phyloP scores from a whole-genome alignment of 805 yeast species.

The Pichia rugopelliculosa region DNA sequence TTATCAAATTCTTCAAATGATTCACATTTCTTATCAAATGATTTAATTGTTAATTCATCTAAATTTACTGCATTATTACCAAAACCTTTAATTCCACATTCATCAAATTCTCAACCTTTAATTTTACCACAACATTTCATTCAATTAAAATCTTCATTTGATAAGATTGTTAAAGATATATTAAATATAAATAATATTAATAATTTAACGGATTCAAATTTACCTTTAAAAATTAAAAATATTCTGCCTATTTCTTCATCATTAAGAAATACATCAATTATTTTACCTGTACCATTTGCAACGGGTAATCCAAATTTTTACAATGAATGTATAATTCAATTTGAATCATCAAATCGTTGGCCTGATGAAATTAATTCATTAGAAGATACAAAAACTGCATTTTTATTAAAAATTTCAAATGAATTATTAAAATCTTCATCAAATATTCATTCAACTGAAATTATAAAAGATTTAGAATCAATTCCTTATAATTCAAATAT shows the following conservation, averaged over 20 bases:
- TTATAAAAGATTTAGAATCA: slow-evolving; percentile 56
- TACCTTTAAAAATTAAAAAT: slow-evolving; percentile 69
- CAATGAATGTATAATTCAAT: slow-evolving; percentile 75
- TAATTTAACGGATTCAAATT: slow-evolving; percentile 14
- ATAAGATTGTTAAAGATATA: slow-evolving; percentile 37
- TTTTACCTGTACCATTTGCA: slow-evolving; percentile 80
- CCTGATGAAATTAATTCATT: slow-evolving; percentile 84
- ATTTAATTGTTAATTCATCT: slow-evolving; percentile 32
- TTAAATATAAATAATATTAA: slow-evolving; percentile 28
- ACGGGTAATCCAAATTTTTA: slow-evolving; percentile 67
- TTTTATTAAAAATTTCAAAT: slow-evolving; percentile 60
- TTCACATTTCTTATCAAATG: slow-evolving; percentile 30
- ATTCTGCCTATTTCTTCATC: slow-evolving; percentile 69
- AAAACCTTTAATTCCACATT: slow-evolving; percentile 50
- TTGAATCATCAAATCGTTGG: slow-evolving; percentile 90
- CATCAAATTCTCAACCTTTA: slow-evolving; percentile 44
- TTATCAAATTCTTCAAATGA: slow-evolving; percentile 25
- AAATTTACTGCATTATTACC: slow-evolving; percentile 50
- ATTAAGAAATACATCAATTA: slow-evolving; percentile 65
- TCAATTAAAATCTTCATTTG: slow-evolving; percentile 42
- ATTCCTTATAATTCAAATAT: slow-evolving; percentile 60
- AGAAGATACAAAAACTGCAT: slow-evolving; percentile 88
- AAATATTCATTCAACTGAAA: slow-evolving; percentile 40
- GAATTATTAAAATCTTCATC: slow-evolving; percentile 33
- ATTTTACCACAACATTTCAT: slow-evolving; percentile 36